These are phyloP conservation scores for Vicia villosa DNA, from an alignment of 306 rosid genomes.

Conservation along the genomic window DNA sequence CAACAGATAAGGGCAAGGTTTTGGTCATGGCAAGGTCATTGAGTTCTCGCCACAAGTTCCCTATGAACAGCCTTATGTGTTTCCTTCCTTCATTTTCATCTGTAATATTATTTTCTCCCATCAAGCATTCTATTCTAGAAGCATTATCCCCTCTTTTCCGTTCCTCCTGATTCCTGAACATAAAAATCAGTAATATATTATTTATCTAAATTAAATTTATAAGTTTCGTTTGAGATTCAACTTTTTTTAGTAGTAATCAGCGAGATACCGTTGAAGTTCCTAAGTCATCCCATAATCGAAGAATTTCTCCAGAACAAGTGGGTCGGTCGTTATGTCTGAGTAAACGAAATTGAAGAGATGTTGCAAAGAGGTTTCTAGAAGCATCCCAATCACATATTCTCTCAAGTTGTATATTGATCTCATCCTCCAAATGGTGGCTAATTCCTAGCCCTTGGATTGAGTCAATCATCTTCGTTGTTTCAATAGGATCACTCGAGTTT, in stretches of 20 bases:
- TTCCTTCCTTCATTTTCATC: constrained; percentile 25
- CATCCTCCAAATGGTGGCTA: too few relatives aligned
- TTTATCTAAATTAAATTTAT: background rate
- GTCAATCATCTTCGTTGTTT: too few relatives aligned
- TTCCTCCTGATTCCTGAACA: constrained; percentile 51
- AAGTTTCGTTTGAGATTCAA: too few relatives aligned
- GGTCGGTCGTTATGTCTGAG: constrained; percentile 35
- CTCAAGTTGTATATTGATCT: constrained; percentile 12
- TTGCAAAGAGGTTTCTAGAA: constrained; percentile 35
- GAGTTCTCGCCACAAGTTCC: too few relatives aligned
- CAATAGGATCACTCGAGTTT: constrained; percentile 23
- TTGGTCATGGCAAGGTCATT: too few relatives aligned
- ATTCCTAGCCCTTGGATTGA: too few relatives aligned
- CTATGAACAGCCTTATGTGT: too few relatives aligned
- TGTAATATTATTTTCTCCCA: constrained; percentile 24
- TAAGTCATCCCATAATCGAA: constrained; percentile 52
- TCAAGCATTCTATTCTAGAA: constrained; percentile 41
- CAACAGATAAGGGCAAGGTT: too few relatives aligned
- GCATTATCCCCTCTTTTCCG: constrained; percentile 51
- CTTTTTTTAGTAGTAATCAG: background rate
- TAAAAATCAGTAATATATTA: background rate
- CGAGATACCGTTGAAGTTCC: constrained; percentile 46
- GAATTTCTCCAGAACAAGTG: constrained; percentile 47
- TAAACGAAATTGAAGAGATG: constrained; percentile 48
- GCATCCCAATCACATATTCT: constrained; percentile 16